A percentile compares a stretch with the other conserved stretches of the same genome.
phyloP scores from a whole-genome alignment of 176 grass and related monocot genomes.

The Bothriochloa decipiens region DNA sequence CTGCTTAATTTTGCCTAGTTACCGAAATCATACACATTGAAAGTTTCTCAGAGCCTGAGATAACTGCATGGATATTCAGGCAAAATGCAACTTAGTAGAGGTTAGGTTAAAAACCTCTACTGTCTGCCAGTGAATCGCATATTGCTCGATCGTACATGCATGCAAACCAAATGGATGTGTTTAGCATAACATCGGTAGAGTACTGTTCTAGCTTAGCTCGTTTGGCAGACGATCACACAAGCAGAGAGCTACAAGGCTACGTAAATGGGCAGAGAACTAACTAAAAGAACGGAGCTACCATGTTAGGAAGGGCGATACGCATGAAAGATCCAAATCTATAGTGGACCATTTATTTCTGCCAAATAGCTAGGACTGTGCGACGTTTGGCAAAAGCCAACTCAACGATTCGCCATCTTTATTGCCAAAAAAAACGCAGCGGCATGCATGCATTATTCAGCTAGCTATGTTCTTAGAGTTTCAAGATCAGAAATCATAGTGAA shows the following conservation, averaged over 20 bases:
- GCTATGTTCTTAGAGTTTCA: constrained; percentile 2
- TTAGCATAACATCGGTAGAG: background rate
- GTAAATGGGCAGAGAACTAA: too few species aligned
- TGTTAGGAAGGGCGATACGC: background rate
- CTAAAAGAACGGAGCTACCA: background rate
- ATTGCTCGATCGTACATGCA: too few species aligned
- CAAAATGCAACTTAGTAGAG: background rate
- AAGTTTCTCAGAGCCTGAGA: background rate
- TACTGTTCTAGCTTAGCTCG: background rate
- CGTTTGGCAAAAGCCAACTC: background rate
- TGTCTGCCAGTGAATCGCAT: too few species aligned
- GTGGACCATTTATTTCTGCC: background rate
- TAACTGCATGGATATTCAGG: background rate
- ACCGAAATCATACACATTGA: background rate
- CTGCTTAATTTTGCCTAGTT: background rate
- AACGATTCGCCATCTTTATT: background rate
- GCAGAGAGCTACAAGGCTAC: too few species aligned
- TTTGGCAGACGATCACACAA: constrained; percentile 33
- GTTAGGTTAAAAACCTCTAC: background rate
- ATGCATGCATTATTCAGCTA: too few species aligned
- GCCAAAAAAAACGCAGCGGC: too few species aligned
- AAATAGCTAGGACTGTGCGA: background rate
- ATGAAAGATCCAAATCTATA: background rate
- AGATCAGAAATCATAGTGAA: background rate
- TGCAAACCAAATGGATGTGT: background rate